Evolutionary conservation across 345 rosid genomes (phyloP), one percentile per base, ranked within the genome.

Genomic region (Hypericum androsaemum): DNA sequence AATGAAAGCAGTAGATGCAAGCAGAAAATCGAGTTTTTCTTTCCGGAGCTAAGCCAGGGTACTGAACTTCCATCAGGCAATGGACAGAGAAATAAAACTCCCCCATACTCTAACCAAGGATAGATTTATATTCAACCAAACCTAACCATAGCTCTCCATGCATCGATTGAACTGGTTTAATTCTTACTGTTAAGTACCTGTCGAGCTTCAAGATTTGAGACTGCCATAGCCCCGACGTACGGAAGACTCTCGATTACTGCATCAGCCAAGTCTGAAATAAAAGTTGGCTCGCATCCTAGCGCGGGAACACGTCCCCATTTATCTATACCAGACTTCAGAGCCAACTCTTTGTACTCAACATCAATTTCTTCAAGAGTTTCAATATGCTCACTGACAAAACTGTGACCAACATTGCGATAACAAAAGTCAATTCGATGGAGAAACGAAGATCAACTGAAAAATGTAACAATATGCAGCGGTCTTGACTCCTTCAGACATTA

Each of bases 251-350:
- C 96, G 54, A 85, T 78, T 62, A 92, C 94, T 32, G 98, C 98
- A 78, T 92, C 96, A 36, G 98, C 98, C 71, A 92, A 74, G 74
- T 92, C 96, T 41, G 95, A 77, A 72, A 88, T 92, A 71, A 92
- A 92, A 72, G 88, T 72, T 0, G 89, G 83, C 66, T 92, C 98
- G 51, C 89, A 84, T 59, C 98, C 96, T 58, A 88, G 65, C 6
- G 96, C 96, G 17, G 96, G 95, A 59, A 92, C 98, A 69, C 98
- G 81, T 5, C 98, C 96, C 98, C 98, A 88, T 42, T 92, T 88
- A 64, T 80, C 81, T 54, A 88, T 83, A 41, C 98, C 94, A 56
- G 95, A 92, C 58, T 80, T 63, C 49, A 85, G 77, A 72, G 95
- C 98, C 75, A 92, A 70, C 77, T 92, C 96, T 72, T 75, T 83